Evolutionary conservation across 2,329 filamentous ascomycete genomes (phyloP).

Genomic region (Trichoderma koningiopsis): DNA sequence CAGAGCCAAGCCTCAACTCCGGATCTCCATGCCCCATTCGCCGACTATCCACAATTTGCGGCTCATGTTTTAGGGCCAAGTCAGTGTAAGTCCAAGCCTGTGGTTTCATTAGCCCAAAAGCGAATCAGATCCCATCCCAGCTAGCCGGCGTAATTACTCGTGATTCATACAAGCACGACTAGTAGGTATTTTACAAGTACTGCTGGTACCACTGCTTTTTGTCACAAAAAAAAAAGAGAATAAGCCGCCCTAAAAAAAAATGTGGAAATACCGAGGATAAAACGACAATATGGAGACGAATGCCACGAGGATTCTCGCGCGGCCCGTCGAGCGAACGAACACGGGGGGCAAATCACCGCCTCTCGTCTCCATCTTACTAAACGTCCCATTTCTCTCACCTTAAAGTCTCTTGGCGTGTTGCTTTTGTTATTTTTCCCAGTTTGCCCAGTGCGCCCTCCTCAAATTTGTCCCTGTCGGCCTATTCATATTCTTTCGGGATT

Average conservation of each 20-base stretch:
- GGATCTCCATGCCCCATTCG: not conserved
- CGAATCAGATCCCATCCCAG: not conserved
- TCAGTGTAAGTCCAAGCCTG: not conserved
- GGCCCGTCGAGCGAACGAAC: conserved; percentile 17
- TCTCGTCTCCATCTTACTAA: conserved; percentile 1
- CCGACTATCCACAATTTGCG: conserved; percentile 14
- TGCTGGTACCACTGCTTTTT: not conserved
- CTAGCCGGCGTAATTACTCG: not conserved
- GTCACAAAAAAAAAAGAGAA: not conserved
- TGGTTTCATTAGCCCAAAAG: not conserved
- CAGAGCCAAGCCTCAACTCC: not conserved
- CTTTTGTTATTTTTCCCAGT: not conserved
- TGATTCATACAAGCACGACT: not conserved
- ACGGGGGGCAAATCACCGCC: conserved; percentile 18
- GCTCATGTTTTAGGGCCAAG: not conserved
- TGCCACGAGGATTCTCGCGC: conserved; percentile 24
- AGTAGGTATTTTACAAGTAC: not conserved
- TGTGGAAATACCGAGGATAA: not conserved
- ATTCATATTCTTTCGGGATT: not conserved
- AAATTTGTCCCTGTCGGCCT: not conserved
- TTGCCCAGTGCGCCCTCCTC: not conserved
- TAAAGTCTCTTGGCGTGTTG: not conserved
- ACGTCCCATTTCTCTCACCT: not conserved
- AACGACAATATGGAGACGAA: not conserved
- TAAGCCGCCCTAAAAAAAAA: not conserved